Percentiles rank a stretch among this genome's conserved stretches.
These are phyloP conservation scores for Candida xyloterini DNA, from an alignment of 805 yeast genomes.

Conservation along the genomic window DNA sequence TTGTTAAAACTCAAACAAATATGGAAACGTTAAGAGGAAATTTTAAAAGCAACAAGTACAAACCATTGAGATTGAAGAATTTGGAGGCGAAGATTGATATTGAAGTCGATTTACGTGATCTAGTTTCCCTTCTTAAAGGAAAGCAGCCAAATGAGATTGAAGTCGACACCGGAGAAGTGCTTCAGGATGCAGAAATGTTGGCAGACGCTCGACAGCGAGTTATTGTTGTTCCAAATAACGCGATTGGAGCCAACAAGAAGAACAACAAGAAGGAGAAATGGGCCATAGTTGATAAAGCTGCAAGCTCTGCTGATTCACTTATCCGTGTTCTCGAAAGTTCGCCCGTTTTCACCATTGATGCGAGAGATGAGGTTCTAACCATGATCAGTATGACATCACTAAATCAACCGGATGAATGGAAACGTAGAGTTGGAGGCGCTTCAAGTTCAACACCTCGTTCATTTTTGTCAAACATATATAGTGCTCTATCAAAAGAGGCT, in stretches of 20 bases:
- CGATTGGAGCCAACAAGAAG: slow-evolving; percentile 73
- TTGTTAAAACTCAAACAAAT: slow-evolving; percentile 64
- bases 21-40: slow-evolving; percentile 21
- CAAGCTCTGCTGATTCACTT: slow-evolving; percentile 53
- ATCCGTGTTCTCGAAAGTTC: slow-evolving; percentile 56
- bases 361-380: slow-evolving; percentile 78
- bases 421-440: slow-evolving; percentile 77
- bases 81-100: slow-evolving; percentile 56
- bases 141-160: slow-evolving; percentile 15
- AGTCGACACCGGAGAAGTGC: slow-evolving; percentile 10
- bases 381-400: slow-evolving; percentile 76
- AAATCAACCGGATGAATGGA: slow-evolving; percentile 77
- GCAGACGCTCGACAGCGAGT: slow-evolving; percentile 48
- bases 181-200: slow-evolving; percentile 6
- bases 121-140: slow-evolving; percentile 42
- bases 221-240: slow-evolving; percentile 70
- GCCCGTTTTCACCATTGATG: slow-evolving; percentile 77
- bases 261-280: slow-evolving; percentile 73
- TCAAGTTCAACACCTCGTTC: slow-evolving; percentile 79
- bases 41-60: slow-evolving; percentile 50
- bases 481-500: slow-evolving; percentile 70
- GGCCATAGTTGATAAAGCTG: slow-evolving; percentile 72
- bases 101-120: slow-evolving; percentile 72
- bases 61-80: slow-evolving; percentile 73
- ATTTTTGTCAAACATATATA: slow-evolving; percentile 71